Evolutionary conservation across 306 rosid genomes (phyloP), one percentile per base, ranked within the genome.

Genomic region (Rosa rugosa): DNA sequence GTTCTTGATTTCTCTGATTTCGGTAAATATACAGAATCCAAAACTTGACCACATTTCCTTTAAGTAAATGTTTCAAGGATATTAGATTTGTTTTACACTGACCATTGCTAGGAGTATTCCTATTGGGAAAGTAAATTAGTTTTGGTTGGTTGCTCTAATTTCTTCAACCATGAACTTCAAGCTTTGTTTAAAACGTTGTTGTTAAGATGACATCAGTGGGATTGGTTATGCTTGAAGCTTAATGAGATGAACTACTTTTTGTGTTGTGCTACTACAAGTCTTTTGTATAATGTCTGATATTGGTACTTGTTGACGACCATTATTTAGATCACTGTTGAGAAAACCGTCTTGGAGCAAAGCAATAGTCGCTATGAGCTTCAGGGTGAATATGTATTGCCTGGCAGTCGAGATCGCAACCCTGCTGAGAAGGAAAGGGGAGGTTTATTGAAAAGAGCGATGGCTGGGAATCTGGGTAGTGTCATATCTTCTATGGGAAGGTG

Each of bases 401-500:
- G 98, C 71, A 75, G 87, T 31, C 88, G 90, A 62, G 92, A 90
- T 69, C 81, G 83, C 79, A 85, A 78, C 81, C 91, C 80, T 76
- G 71, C 87, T 84, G 89, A 84, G 62, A 82, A 77, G 84, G 86
- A 86, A 80, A 84, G 77, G 45, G 91, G 84, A 82, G 90, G 86
- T 54, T 76, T 88, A 77, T 75, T 88, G 62, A 82, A 85, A 76
- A 84, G 81, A 80, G 83, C 88, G 36, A 85, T 87, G 92, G 88
- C 93, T 75, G 91, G 89, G 75, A 87, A 90, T 86, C 89, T 95
- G 69, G 87, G 95, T 69, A 92, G 94, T 82, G 92, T 85, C 82
- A 89, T 94, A 84, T 95, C 99, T 75, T 92, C 99, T 20, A 84
- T 91, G 96, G 99, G 99, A 31, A 90, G 99, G 84, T 95, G 99